Base-by-base conservation (phyloP, 352 stramenopile species). In the Pythium guiyangense region DNA sequence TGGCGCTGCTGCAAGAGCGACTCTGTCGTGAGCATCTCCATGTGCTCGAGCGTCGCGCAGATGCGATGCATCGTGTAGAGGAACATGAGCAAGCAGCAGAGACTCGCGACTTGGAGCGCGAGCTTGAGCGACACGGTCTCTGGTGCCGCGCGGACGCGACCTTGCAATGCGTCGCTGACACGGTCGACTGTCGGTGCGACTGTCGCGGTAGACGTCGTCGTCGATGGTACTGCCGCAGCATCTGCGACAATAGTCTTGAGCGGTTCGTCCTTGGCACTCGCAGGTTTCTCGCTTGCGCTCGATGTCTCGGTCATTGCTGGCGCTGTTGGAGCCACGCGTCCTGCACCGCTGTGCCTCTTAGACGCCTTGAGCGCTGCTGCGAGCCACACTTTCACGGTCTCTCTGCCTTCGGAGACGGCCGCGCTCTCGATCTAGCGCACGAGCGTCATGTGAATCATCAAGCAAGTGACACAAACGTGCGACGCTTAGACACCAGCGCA, bases 61-160 rank as follows among this genome's bases (percentile, higher is more conserved):
- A 91, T 73, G 3, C 73, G 77, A 49, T 82, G 74, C 62, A 92
- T 84, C 9, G 70, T 86, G 63, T 80, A 90, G 54, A 91, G 59
- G 59, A 91, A 86, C 46, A 94, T 44, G 25, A 91, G 40, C 37
- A 78, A 54, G 54, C 82, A 89, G 20, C 85, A 12, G 9, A 88
- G 48, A 22, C 70, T 70, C 11, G 72, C 66, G 14, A 73, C 40
- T 52, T 84, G 77, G 35, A 91, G 60, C 12, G 54, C 54, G 29
- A 61, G 57, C n/a, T 56, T 61, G 43, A 49, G 43, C 12, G 49
- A n/a, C 18, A 48, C 52, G 2, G 37, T 14, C 17, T 54, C 51
- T 10, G 27, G n/a, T 26, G n/a, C 20, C 2, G 8, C 15, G 27
- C 18, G 6, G 8, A 44, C 18, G n/a, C 18, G 42, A 18, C 4